A percentile compares a stretch with the other conserved stretches of the same genome.
phyloP scores from a whole-genome alignment of 169 alveolate genomes.

The Babesia sp. region DNA sequence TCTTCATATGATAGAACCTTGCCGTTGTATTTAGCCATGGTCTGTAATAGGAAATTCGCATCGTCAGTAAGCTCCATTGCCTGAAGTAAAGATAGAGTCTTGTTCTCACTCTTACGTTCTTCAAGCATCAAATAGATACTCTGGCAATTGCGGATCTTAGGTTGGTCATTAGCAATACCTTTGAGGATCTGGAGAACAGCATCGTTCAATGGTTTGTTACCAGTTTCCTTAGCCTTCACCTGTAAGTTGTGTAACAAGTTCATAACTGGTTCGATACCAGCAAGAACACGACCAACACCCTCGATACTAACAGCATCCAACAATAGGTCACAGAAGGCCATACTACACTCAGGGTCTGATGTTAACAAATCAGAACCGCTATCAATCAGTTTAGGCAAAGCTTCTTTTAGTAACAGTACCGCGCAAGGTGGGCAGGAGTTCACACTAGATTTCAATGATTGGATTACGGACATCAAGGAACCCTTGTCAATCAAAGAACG shows the following conservation, averaged over 20 bases:
- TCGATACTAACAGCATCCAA: constrained; percentile 60
- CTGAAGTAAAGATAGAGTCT: constrained; percentile 49
- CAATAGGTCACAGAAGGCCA: constrained; percentile 51
- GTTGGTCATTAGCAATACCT: constrained; percentile 72
- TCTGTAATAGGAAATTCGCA: constrained; percentile 24
- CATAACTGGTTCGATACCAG: constrained; percentile 55
- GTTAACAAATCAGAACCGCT: constrained; percentile 44
- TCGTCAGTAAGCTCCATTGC: constrained; percentile 57
- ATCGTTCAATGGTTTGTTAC: constrained; percentile 41
- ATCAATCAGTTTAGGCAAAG: constrained; percentile 65
- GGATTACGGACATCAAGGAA: constrained; percentile 28
- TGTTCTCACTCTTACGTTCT: constrained; percentile 47
- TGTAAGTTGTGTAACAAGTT: constrained; percentile 57
- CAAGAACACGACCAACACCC: constrained; percentile 75
- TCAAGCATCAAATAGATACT: constrained; percentile 69
- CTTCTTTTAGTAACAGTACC: constrained; percentile 51
- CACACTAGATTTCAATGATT: constrained; percentile 58
- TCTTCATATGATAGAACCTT: constrained; percentile 31
- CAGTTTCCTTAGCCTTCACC: constrained; percentile 59
- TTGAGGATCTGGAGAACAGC: constrained; percentile 50
- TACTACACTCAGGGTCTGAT: constrained; percentile 54
- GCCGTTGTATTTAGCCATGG: constrained; percentile 36
- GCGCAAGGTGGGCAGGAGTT: constrained; percentile 58
- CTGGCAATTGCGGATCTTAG: constrained; percentile 73
- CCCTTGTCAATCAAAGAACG: constrained; percentile 49